Percentiles rank a stretch among this genome's conserved stretches.
Evolutionary conservation across 163 green algal species (phyloP).

Genomic region (Chlorella variabilis): DNA sequence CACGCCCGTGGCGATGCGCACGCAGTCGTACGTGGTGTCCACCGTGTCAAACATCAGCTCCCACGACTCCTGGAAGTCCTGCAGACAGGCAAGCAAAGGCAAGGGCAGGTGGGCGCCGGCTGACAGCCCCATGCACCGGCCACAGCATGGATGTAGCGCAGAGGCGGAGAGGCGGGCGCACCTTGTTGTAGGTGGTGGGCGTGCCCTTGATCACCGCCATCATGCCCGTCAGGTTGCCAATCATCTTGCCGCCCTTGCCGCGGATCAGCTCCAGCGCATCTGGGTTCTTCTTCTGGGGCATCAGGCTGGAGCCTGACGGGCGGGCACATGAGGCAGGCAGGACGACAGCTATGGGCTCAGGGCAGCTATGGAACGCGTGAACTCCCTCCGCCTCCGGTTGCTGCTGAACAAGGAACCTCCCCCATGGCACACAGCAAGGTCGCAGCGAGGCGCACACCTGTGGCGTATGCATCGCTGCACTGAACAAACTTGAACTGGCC

Average conservation of each 20-base stretch:
- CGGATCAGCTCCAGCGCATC: slow-evolving; percentile 98
- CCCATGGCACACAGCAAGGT: background rate
- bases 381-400: too few species aligned
- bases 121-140: background rate
- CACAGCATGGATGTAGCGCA: too few species aligned
- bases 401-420: too few species aligned
- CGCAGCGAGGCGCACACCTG: slow-evolving; percentile 46
- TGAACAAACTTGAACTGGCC: slow-evolving; percentile 91
- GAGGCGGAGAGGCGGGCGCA: too few species aligned
- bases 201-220: slow-evolving; percentile 95
- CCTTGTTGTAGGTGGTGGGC: slow-evolving; percentile 99
- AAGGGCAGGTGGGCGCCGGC: background rate
- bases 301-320: slow-evolving; percentile 87
- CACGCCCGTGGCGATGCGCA: slow-evolving; percentile 95
- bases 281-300: slow-evolving; percentile 99
- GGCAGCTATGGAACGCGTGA: background rate
- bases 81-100: background rate
- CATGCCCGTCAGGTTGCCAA: slow-evolving; percentile 91
- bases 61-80: slow-evolving; percentile 97
- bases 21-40: slow-evolving; percentile 89
- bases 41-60: slow-evolving; percentile 96
- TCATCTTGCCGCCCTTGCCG: slow-evolving; percentile 87
- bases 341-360: background rate
- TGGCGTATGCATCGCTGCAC: slow-evolving; percentile 94
- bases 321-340: background rate